A percentile compares a stretch with the other conserved stretches of the same genome.
phyloP scores from a whole-genome alignment of 2,329 filamentous ascomycete genomes.

The Colletotrichum sidae region DNA sequence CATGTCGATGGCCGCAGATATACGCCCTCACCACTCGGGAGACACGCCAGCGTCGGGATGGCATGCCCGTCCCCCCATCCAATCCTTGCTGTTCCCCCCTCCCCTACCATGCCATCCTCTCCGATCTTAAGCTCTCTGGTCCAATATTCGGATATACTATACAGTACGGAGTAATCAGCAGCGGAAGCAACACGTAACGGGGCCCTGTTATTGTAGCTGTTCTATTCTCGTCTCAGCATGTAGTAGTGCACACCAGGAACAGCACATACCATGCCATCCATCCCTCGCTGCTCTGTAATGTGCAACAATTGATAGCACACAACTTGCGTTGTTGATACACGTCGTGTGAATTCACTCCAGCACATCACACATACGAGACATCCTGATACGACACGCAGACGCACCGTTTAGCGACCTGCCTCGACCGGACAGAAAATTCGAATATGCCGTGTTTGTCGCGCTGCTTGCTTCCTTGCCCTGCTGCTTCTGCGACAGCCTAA shows the following conservation, averaged over 20 bases:
- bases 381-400: not conserved
- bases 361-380: conserved; percentile 26
- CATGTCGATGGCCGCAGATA: not conserved
- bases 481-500: not conserved
- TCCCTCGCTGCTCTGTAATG: too few relatives aligned
- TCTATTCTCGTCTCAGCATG: conserved; percentile 31
- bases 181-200: not conserved
- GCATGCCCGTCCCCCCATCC: conserved; percentile 21
- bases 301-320: too few relatives aligned
- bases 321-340: too few relatives aligned
- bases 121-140: conserved; percentile 31
- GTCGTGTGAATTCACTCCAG: not conserved
- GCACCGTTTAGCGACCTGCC: not conserved
- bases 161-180: conserved; percentile 11
- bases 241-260: not conserved
- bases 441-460: conserved; percentile 22
- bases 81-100: conserved; percentile 24
- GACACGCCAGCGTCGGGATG: conserved; percentile 18
- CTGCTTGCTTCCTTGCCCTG: conserved; percentile 7
- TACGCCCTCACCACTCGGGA: not conserved
- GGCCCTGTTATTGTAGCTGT: conserved; percentile 2
- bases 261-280: too few relatives aligned
- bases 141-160: conserved; percentile 11
- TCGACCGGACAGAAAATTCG: not conserved
- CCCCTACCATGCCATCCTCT: conserved; percentile 5